Evolutionary conservation across 768 basidiomycete species (phyloP).

Genomic region (Rhizopogon vulgaris): DNA sequence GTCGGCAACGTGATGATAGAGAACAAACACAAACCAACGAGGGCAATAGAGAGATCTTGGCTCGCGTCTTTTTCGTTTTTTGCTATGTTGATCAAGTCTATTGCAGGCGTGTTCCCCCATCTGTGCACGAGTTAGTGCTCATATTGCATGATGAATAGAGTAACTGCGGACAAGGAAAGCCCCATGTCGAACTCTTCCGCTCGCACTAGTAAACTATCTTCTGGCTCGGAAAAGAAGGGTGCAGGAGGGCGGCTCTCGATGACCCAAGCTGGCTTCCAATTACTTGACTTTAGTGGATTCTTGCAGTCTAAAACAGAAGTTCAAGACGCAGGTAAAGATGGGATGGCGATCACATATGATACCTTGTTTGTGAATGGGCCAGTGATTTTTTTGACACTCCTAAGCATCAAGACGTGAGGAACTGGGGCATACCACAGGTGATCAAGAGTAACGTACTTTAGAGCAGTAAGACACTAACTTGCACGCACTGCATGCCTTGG

Average conservation of each 20-base stretch:
- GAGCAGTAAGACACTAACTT: conserved; percentile 42
- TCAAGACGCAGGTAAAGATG: neutral
- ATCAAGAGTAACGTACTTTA: conserved; percentile 11
- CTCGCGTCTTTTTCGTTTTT: conserved; percentile 15
- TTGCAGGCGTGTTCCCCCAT: conserved; percentile 31
- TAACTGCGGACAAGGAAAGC: conserved; percentile 19
- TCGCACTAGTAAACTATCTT: conserved; percentile 9
- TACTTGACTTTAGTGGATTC: conserved; percentile 12
- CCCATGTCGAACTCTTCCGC: conserved; percentile 20
- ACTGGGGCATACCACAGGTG: neutral
- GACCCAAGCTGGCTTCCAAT: conserved; percentile 19
- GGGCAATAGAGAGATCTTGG: conserved; percentile 18
- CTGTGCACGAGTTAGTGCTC: conserved; percentile 7
- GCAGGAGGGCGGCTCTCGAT: conserved; percentile 13
- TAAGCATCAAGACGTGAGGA: conserved; percentile 4
- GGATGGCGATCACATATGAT: neutral
- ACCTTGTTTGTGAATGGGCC: conserved; percentile 35
- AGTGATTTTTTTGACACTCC: conserved; percentile 38
- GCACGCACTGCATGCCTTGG: conserved; percentile 24
- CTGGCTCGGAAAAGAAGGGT: conserved; percentile 11
- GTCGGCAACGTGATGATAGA: neutral
- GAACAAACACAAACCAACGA: conserved; percentile 14
- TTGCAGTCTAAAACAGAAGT: conserved; percentile 15
- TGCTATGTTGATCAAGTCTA: conserved; percentile 23
- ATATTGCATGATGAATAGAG: neutral